These are phyloP conservation scores for Cytospora paraplurivora DNA, from an alignment of 2,329 filamentous ascomycete species.

Conservation along the genomic window DNA sequence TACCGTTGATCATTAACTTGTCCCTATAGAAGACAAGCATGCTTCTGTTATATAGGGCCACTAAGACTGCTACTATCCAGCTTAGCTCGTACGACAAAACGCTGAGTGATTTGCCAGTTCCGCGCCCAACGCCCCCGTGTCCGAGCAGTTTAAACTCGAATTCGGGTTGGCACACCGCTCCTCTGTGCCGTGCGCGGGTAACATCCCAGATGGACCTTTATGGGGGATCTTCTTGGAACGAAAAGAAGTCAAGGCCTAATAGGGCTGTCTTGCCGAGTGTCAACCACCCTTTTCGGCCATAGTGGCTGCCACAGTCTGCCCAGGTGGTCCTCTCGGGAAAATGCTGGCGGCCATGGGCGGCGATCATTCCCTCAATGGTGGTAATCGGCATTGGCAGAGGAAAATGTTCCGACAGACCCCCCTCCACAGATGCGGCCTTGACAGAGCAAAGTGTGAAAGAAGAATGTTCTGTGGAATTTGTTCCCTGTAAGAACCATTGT, in stretches of 20 bases:
- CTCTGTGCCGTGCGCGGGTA: constrained; percentile 2
- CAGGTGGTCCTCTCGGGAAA: constrained; percentile 14
- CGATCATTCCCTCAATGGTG: constrained; percentile 9
- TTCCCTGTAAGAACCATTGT: neutral
- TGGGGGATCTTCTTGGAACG: constrained; percentile 2
- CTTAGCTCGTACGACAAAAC: constrained; percentile 17
- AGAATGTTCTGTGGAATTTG: neutral
- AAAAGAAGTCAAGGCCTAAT: constrained; percentile 5
- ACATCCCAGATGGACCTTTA: constrained; percentile 9
- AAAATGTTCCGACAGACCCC: constrained; percentile 8
- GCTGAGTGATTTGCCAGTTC: constrained; percentile 15
- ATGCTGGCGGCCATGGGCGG: neutral
- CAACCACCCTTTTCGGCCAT: constrained; percentile 17
- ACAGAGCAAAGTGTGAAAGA: neutral
- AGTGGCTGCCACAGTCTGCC: neutral
- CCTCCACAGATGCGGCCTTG: neutral
- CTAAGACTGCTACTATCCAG: constrained; percentile 17
- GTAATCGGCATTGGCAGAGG: constrained; percentile 1
- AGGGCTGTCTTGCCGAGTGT: constrained; percentile 2
- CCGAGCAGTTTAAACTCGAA: neutral
- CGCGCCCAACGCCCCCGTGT: constrained; percentile 15
- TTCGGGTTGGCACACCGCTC: constrained; percentile 3
- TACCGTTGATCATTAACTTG: constrained; percentile 2
- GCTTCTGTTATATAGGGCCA: constrained; percentile 20
- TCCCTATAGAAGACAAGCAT: constrained; percentile 18